phyloP scores from a whole-genome alignment of 495 filamentous ascomycete species.

The Aspergillus nidulans region DNA sequence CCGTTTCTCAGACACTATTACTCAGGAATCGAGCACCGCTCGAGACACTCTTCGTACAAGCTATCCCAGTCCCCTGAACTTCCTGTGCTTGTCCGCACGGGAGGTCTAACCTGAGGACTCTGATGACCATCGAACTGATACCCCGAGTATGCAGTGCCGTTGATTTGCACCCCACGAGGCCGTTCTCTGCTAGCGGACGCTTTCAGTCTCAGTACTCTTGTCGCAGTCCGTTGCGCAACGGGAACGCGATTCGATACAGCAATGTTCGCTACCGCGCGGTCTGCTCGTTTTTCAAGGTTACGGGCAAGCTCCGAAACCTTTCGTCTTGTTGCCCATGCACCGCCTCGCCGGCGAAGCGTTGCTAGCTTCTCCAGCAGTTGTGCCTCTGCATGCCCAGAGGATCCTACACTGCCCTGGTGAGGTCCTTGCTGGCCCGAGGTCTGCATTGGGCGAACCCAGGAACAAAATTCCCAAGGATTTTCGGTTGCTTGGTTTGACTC shows the following conservation, averaged over 20 bases:
- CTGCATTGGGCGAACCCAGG: constrained; percentile 12
- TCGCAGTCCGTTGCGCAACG: constrained; percentile 11
- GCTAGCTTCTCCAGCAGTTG: constrained; percentile 8
- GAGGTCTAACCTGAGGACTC: not conserved
- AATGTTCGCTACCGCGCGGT: constrained; percentile 9
- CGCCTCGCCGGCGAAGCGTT: constrained; percentile 15
- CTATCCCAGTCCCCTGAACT: constrained; percentile 19
- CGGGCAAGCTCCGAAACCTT: constrained; percentile 15
- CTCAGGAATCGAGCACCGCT: constrained; percentile 20
- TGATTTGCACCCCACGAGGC: constrained; percentile 1
- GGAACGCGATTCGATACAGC: constrained; percentile 10
- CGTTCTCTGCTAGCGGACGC: constrained; percentile 8
- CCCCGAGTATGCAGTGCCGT: constrained; percentile 2
- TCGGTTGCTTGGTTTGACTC: not conserved
- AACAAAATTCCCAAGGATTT: constrained; percentile 19
- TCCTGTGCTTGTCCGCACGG: constrained; percentile 2
- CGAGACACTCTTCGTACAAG: constrained; percentile 27
- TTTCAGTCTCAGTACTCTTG: constrained; percentile 11
- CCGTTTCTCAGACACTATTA: not conserved
- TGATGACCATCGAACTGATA: not conserved
- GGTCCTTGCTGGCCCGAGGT: constrained; percentile 2
- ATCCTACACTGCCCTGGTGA: not conserved
- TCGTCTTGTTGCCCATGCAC: constrained; percentile 15
- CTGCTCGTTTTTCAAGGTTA: constrained; percentile 16
- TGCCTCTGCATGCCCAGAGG: constrained; percentile 5